Evolutionary conservation across 2,329 filamentous ascomycete species (phyloP).

Genomic region (Mycosphaerella arachidis): DNA sequence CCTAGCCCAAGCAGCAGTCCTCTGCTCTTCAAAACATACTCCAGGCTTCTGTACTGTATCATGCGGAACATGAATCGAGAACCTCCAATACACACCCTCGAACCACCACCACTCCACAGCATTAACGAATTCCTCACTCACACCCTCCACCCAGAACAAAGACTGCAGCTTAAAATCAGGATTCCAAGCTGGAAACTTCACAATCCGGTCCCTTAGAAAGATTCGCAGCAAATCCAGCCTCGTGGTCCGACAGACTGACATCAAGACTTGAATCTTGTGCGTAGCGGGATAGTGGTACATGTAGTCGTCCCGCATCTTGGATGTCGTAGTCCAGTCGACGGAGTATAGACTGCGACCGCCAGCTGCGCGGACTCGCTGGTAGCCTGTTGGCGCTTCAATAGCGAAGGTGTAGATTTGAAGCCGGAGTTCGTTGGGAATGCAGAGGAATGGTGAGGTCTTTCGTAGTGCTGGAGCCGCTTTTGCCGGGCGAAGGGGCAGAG

Average conservation of each 20-base stretch:
- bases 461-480: background rate
- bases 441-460: background rate
- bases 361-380: background rate
- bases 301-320: background rate
- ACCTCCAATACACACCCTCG: conserved; percentile 16
- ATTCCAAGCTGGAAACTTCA: conserved; percentile 18
- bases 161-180: conserved; percentile 18
- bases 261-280: background rate
- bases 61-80: conserved; percentile 4
- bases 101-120: conserved; percentile 19
- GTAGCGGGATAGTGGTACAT: background rate
- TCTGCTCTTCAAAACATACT: background rate
- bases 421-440: conserved; percentile 14
- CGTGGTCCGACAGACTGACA: conserved; percentile 3
- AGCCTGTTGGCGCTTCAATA: background rate
- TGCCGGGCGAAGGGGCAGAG: background rate
- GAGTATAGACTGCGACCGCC: conserved; percentile 1
- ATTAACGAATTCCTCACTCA: conserved; percentile 10
- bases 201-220: conserved; percentile 13
- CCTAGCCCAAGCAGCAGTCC: background rate
- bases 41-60: background rate
- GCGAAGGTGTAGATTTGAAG: conserved; percentile 13
- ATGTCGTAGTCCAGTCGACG: background rate
- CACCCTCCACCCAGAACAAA: conserved; percentile 12
- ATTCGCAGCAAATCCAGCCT: conserved; percentile 11